Conservation (phyloP, 176 grass and related monocot species). For the Lolium rigidum region DNA sequence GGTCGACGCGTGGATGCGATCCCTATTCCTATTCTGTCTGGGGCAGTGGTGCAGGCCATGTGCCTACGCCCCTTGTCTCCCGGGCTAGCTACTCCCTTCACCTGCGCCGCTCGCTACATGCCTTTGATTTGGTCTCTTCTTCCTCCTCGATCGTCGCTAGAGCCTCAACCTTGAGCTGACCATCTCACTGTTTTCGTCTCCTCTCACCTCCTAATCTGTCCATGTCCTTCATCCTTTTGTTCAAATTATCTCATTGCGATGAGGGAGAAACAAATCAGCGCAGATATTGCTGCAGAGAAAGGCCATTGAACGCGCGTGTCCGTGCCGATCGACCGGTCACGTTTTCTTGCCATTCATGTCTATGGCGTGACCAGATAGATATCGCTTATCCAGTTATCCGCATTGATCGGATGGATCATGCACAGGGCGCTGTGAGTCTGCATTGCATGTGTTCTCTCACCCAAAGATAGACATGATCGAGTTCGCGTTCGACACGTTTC, state of each 20-base stretch:
- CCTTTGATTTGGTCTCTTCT: constrained; percentile 11
- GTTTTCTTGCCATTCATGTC: not conserved
- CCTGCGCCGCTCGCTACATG: constrained; percentile 23
- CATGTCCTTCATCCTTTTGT: not conserved
- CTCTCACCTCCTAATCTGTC: not conserved
- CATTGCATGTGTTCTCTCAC: not conserved
- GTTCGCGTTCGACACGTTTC: not conserved
- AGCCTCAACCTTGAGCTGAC: not conserved
- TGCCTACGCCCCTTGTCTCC: constrained; percentile 48
- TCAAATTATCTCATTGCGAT: not conserved
- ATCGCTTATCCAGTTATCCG: not conserved
- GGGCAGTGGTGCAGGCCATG: constrained; percentile 44
- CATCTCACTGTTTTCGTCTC: not conserved
- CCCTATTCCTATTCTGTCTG: not conserved
- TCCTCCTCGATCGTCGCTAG: not conserved
- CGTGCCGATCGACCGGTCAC: not conserved
- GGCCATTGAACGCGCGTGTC: not conserved
- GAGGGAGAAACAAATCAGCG: too few species aligned
- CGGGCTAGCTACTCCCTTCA: constrained; percentile 44
- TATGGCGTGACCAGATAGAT: not conserved
- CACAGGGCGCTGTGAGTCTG: not conserved
- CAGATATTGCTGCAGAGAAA: not conserved
- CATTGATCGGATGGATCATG: not conserved
- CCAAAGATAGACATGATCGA: not conserved
- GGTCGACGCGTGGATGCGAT: constrained; percentile 44